Evolutionary conservation across 345 rosid genomes (phyloP), one percentile per base, ranked within the genome.

Genomic region (Brassica incana): DNA sequence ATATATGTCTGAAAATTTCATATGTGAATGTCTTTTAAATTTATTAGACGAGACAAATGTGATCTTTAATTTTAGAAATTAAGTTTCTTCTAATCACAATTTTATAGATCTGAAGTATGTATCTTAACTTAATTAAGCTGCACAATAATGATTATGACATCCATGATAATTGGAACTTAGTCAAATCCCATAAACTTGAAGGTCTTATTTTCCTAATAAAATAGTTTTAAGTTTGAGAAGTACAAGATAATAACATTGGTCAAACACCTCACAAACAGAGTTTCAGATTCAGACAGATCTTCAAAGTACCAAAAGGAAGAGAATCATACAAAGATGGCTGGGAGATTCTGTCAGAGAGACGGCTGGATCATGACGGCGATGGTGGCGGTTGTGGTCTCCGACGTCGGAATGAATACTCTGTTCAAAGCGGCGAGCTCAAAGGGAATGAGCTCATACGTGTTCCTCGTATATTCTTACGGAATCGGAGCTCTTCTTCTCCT

Each of bases 381-480:
- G 92, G 81, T 89, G 38, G 69, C 66, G 6, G 88, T 71, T 0
- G 71, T 70, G 0, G 16, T 76, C 15, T 67, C 79, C 29, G 80
- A 81, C 58, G 84, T 81, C 16, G 84, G 77, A 43, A 71, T 81
- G 80, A 81, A 81, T 66, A 81, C 81, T 66, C 14, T 84, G 52
- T 75, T 18, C 69, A 89, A 89, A 75, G 81, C 81, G 12, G 95
- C 90, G 3, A 72, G 85, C 40, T 79, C 90, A 23, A 50, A 71
- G 0, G 93, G 91, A 20, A 72, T 77, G 33, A 83, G 85, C 80
- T 85, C 85, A 69, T 87, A 74, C 78, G 83, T 82, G 60, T 65
- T 88, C 50, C 60, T 84, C n/a, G 83, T 85, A 2, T 85, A 89
- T 75, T 72, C 87, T 2, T 48, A 87, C 56, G 77, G 78, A 4